phyloP scores from a whole-genome alignment of 768 basidiomycete species.

The Xerocomus brunneocitrinus region DNA sequence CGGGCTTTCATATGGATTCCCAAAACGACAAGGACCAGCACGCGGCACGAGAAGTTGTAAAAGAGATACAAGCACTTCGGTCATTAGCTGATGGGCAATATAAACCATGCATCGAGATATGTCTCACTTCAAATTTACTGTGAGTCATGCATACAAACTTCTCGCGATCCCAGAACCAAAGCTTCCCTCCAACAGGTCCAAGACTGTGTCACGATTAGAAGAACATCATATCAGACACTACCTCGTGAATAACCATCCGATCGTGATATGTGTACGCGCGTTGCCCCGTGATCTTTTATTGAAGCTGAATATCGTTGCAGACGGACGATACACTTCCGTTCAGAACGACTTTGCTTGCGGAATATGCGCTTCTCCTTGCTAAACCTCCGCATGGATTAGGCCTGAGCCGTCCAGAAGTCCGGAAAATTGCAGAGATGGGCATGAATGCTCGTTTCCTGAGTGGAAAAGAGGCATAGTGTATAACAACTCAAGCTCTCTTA shows the following conservation, averaged over 20 bases:
- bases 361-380: constrained; percentile 79
- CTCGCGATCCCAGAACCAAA: not conserved
- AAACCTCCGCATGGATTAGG: constrained; percentile 69
- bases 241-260: constrained; percentile 57
- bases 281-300: not conserved
- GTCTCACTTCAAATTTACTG: constrained; percentile 75
- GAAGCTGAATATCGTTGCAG: constrained; percentile 33
- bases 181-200: constrained; percentile 43
- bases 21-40: constrained; percentile 12
- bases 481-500: too few species aligned
- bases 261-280: constrained; percentile 66
- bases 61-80: constrained; percentile 19
- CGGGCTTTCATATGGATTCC: constrained; percentile 6
- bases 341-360: constrained; percentile 65
- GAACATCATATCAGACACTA: constrained; percentile 72
- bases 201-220: constrained; percentile 60
- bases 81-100: constrained; percentile 25
- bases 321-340: constrained; percentile 83
- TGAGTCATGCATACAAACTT: constrained; percentile 31
- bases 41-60: constrained; percentile 19
- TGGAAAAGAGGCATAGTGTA: not conserved
- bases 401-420: constrained; percentile 53
- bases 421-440: constrained; percentile 55
- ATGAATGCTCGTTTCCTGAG: constrained; percentile 36
- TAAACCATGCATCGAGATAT: constrained; percentile 70